Evolutionary conservation across 2,329 filamentous ascomycete genomes (phyloP), one percentile per base, ranked within the genome.

Genomic region (Samsoniella hepiali): DNA sequence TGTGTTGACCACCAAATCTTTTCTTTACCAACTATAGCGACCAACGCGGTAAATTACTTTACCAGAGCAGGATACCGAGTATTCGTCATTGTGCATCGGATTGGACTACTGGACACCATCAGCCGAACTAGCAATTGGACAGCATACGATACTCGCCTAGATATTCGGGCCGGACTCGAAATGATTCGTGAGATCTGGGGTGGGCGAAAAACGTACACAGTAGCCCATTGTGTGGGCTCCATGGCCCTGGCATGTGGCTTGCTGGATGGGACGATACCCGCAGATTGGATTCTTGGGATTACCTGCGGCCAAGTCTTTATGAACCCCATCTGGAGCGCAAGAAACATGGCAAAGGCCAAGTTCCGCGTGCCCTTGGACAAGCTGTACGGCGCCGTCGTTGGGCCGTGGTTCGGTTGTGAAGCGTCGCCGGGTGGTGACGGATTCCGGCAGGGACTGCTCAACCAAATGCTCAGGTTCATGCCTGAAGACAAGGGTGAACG

Each of bases 151-250:
- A 78, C 84, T 0, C 80, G 86, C 0, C 79, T 85, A 5, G 86
- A 89, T 69, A 77, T 89, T 50, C 77, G 74, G 53, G 86, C 85
- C 3, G 82, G 80, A 42, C 72, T 88, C 10, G 76, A 84, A 64
- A 76, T 77, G 66, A 83, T 88, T 61, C 81, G 84, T 6, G 63
- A 74, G 38, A 61, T 73, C 1, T 76, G 75, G 65, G 69, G 73
- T 13, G 65, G 68, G 0, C 61, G 72, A 29, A 79, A 77, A 57
- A 73, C 86, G 42, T 88, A 89, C 71, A 80, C 80, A 3, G 78
- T 89, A 42, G 79, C 82, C 1, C 86, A 89, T 73, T 89, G 86
- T 72, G 84, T 87, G 79, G 87, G 86, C 32, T 82, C 83, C 50
- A 84, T 88, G 0, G 83, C 86, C 1, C 79, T 85, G 60, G 75